Conservation (phyloP, 2,329 filamentous ascomycete species). For the Chaetomium strumarium region DNA sequence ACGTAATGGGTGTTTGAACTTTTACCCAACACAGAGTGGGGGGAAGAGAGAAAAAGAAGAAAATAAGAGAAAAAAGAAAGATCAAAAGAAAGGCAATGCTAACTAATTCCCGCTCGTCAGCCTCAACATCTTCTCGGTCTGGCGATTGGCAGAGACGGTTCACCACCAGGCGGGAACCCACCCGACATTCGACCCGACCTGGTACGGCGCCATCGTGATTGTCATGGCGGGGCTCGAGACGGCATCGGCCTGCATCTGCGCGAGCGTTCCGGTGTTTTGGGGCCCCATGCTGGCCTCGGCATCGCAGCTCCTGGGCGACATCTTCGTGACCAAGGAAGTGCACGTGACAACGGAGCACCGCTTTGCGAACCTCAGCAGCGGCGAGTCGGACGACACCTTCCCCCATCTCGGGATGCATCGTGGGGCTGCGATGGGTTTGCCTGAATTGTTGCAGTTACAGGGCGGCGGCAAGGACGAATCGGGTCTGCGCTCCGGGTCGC, state of each 20-base stretch:
- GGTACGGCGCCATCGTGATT: conserved; percentile 27
- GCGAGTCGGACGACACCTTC: background rate
- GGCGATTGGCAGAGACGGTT: conserved; percentile 29
- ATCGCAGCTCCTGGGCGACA: conserved; percentile 9
- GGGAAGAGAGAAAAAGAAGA: no score
- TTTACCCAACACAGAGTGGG: no score
- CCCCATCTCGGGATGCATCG: conserved; percentile 3
- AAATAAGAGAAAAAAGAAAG: no score
- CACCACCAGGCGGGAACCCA: conserved; percentile 28
- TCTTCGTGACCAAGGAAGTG: conserved; percentile 17
- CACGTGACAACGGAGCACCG: conserved; percentile 11
- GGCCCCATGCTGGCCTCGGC: conserved; percentile 2
- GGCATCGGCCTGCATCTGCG: conserved; percentile 15
- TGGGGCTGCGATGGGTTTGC: background rate
- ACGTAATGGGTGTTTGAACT: no score
- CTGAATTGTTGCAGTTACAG: no score
- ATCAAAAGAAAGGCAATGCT: background rate
- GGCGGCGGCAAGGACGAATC: no score
- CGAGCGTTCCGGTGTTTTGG: conserved; percentile 20
- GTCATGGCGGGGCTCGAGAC: conserved; percentile 22
- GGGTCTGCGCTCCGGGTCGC: no score
- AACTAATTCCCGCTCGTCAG: background rate
- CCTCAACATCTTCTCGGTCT: conserved; percentile 28
- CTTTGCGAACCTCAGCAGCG: background rate
- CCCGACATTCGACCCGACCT: conserved; percentile 31